phyloP scores from a whole-genome alignment of 1,139 yeast species.

The Zhuliangozyma parablackwelliae region DNA sequence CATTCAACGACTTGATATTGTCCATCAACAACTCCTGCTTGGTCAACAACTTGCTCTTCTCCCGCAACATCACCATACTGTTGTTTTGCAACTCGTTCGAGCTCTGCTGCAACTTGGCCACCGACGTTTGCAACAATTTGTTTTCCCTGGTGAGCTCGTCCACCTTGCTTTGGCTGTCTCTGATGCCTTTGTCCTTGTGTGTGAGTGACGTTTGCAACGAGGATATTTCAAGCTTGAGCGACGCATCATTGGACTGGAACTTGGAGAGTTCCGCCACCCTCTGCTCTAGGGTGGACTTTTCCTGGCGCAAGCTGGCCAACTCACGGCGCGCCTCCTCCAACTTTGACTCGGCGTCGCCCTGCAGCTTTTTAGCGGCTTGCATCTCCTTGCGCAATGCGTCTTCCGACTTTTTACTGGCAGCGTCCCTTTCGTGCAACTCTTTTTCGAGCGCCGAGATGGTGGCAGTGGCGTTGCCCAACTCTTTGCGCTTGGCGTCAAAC shows the following conservation, averaged over 20 bases:
- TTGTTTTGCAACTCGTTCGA: conserved; percentile 38
- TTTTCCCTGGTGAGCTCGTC: conserved; percentile 34
- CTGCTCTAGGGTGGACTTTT: conserved; percentile 22
- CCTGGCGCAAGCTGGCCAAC: conserved; percentile 18
- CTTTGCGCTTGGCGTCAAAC: conserved; percentile 2
- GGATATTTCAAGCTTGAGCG: conserved; percentile 40
- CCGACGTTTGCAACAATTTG: conserved; percentile 31
- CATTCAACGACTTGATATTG: conserved; percentile 28
- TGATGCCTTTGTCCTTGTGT: conserved; percentile 49
- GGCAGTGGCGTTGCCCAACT: conserved; percentile 6
- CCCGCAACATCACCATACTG: conserved; percentile 29
- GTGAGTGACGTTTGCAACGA: conserved; percentile 34
- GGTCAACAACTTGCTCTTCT: conserved; percentile 35
- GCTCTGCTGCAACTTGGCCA: conserved; percentile 40
- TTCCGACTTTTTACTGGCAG: conserved; percentile 7
- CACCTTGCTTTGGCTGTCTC: conserved; percentile 36
- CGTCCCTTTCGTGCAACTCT: conserved; percentile 7
- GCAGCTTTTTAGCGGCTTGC: conserved; percentile 7
- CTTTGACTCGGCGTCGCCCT: conserved; percentile 7
- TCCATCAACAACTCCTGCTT: conserved; percentile 37
- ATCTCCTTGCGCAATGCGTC: conserved; percentile 7
- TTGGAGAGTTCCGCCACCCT: conserved; percentile 29
- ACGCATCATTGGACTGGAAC: conserved; percentile 34
- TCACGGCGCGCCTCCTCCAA: conserved; percentile 15
- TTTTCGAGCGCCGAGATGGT: conserved; percentile 4